Evolutionary conservation across 225 moss, liverwort and hornwort species (phyloP).

Genomic region (Climacium dendroides): DNA sequence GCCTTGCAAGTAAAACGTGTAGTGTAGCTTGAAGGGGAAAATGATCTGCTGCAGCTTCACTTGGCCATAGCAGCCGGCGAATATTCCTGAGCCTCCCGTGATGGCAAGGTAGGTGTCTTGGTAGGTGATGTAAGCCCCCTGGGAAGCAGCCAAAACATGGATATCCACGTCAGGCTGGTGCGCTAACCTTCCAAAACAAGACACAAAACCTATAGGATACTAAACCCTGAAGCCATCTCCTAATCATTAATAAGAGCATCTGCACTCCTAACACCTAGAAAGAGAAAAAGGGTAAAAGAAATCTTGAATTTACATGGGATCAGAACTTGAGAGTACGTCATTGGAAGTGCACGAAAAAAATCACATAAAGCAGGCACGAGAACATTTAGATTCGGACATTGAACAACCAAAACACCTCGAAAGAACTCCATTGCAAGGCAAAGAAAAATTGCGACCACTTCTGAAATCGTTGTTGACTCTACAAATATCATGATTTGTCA

Average conservation of each 20-base stretch:
- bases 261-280: background rate
- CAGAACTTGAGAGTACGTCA: no score
- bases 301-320: background rate
- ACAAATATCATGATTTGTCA: background rate
- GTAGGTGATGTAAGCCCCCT: conserved; percentile 41
- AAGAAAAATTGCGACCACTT: background rate
- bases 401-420: no score
- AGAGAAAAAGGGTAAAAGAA: no score
- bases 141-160: background rate
- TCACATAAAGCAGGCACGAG: background rate
- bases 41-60: conserved; percentile 33
- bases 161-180: background rate
- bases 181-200: background rate
- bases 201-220: background rate
- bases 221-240: background rate
- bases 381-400: background rate
- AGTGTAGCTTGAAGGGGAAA: conserved; percentile 46
- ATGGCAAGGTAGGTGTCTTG: conserved; percentile 25
- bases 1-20: conserved; percentile 46
- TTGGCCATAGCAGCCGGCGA: conserved; percentile 21
- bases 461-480: background rate
- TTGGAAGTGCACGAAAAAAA: background rate
- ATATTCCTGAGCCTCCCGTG: conserved; percentile 39
- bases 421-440: background rate
- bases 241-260: background rate